phyloP scores from a whole-genome alignment of 2,329 filamentous ascomycete species.

The Xylaria digitata region DNA sequence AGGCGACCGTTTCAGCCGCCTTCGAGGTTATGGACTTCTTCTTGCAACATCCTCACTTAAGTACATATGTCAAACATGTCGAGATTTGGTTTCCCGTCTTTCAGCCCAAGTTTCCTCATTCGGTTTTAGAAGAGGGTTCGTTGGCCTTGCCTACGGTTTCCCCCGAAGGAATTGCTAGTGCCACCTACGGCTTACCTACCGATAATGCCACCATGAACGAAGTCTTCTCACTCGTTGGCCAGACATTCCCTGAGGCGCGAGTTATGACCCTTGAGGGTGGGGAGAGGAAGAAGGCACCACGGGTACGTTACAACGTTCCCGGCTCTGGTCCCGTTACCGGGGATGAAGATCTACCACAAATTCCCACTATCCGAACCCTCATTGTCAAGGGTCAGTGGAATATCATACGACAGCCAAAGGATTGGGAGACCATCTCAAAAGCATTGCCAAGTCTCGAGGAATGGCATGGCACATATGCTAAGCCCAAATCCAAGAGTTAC shows the following conservation, averaged over 20 bases:
- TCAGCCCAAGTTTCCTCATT: constrained; percentile 63
- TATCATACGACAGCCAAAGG: constrained; percentile 70
- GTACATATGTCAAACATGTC: constrained; percentile 74
- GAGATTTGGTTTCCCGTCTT: constrained; percentile 85
- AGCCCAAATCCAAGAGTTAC: constrained; percentile 79
- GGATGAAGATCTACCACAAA: constrained; percentile 55
- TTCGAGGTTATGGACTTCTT: constrained; percentile 72
- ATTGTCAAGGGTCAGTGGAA: constrained; percentile 84
- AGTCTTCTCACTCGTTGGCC: constrained; percentile 72
- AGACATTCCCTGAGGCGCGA: constrained; percentile 68
- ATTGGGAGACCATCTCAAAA: constrained; percentile 70
- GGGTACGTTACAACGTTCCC: constrained; percentile 67
- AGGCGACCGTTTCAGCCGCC: constrained; percentile 74
- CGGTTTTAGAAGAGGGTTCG: constrained; percentile 56
- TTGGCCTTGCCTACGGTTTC: constrained; percentile 64
- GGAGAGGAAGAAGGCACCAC: constrained; percentile 78
- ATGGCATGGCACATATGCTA: constrained; percentile 74
- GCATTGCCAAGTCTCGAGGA: constrained; percentile 74
- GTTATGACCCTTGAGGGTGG: constrained; percentile 81
- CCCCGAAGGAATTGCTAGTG: constrained; percentile 65
- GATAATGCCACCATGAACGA: constrained; percentile 78
- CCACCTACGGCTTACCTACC: constrained; percentile 68
- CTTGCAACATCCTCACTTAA: constrained; percentile 66
- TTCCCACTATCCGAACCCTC: constrained; percentile 71
- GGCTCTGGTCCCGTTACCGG: constrained; percentile 43